Evolutionary conservation across 495 filamentous ascomycete species (phyloP).

Genomic region (Podospora sp.): DNA sequence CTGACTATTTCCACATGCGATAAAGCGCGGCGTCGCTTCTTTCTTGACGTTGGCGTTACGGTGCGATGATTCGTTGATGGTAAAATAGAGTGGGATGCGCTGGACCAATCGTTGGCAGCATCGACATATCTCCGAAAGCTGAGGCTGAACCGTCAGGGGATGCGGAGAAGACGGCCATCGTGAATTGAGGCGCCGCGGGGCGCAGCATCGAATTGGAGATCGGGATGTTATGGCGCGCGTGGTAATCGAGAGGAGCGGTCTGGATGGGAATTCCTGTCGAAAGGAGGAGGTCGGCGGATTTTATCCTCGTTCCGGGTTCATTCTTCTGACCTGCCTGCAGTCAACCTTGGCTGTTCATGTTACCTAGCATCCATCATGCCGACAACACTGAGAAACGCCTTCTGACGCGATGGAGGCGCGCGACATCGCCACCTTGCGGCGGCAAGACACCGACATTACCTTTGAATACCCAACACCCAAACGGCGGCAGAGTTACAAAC

Average conservation of each 20-base stretch:
- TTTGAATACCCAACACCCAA: not conserved
- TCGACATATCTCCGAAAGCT: not conserved
- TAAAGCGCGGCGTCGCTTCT: not conserved
- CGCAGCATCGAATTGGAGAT: not conserved
- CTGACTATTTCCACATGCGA: not conserved
- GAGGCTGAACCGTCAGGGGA: not conserved
- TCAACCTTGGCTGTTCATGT: slow-evolving; percentile 1
- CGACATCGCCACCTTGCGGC: not conserved
- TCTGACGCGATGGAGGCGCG: not conserved
- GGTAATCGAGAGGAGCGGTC: not conserved
- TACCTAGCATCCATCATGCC: not conserved
- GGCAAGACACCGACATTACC: not conserved
- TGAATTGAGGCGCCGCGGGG: not conserved
- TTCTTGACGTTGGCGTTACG: not conserved
- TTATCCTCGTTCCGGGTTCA: not conserved
- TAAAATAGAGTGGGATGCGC: not conserved
- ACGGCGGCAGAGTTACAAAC: not conserved
- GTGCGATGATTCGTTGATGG: not conserved
- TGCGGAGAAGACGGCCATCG: not conserved
- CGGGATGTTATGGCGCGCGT: not conserved
- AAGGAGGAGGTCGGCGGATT: not conserved
- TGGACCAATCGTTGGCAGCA: not conserved
- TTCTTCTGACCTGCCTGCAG: not conserved
- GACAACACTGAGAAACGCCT: not conserved
- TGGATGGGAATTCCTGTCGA: not conserved